Percentiles rank a stretch among this genome's conserved stretches.
Evolutionary conservation across 495 filamentous ascomycete genomes (phyloP).

Genomic region (Hyaloscypha variabilis): DNA sequence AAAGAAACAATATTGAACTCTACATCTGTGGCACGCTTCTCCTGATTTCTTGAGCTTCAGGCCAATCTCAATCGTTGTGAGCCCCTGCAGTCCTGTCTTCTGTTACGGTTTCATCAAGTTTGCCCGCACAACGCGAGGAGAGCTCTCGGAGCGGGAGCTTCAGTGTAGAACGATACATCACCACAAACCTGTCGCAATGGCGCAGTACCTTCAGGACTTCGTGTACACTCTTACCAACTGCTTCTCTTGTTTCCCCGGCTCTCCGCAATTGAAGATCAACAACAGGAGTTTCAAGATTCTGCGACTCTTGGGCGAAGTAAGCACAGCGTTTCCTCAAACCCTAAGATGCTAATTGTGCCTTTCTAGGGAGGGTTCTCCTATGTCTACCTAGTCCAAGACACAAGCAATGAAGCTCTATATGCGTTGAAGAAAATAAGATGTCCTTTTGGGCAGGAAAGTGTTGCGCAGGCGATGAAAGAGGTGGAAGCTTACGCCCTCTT

Average conservation of each 20-base stretch:
- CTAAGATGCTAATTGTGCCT: constrained; percentile 8
- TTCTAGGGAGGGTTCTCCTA: constrained; percentile 94
- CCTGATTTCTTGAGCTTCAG: background rate
- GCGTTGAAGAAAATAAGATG: constrained; percentile 98
- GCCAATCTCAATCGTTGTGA: background rate
- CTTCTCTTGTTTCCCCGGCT: constrained; percentile 92
- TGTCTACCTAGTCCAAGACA: constrained; percentile 97
- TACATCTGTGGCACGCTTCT: background rate
- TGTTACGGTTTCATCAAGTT: constrained; percentile 8
- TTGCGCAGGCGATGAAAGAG: constrained; percentile 90
- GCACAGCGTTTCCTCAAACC: background rate
- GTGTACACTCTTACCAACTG: constrained; percentile 91
- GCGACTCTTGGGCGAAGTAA: constrained; percentile 85
- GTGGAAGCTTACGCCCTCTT: constrained; percentile 96
- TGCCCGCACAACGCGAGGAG: background rate
- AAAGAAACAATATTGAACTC: background rate
- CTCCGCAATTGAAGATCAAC: constrained; percentile 94
- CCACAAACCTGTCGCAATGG: constrained; percentile 55
- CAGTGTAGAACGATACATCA: constrained; percentile 16
- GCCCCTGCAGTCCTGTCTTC: background rate
- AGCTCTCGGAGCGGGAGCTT: constrained; percentile 17
- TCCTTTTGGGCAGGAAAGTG: constrained; percentile 95
- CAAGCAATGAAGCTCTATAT: constrained; percentile 75
- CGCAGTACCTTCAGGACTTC: constrained; percentile 84
- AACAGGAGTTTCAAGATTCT: constrained; percentile 93